These are phyloP conservation scores for Dioscorea zingiberensis DNA, from an alignment of 106 monocot species.

Conservation along the genomic window DNA sequence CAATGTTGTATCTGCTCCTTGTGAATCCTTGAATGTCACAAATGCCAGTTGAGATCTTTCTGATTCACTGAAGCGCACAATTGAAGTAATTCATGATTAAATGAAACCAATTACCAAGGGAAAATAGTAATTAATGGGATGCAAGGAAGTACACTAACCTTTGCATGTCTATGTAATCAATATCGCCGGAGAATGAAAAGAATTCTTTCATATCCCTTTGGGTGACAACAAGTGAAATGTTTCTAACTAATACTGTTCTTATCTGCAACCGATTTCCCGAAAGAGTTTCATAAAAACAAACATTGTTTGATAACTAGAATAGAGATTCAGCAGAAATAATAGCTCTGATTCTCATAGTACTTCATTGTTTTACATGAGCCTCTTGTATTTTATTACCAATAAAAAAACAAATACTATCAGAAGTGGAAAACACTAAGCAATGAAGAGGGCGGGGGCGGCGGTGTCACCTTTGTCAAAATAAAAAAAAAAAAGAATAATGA, in stretches of 20 bases:
- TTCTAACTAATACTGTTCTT: slow-evolving; percentile 7
- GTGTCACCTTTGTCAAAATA: too few species aligned
- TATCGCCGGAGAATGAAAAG: slow-evolving; percentile 13
- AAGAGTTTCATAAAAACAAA: too few species aligned
- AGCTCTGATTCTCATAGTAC: too few species aligned
- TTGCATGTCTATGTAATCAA: slow-evolving; percentile 8
- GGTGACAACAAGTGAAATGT: slow-evolving; percentile 7
- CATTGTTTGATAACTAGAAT: too few species aligned
- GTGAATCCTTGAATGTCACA: slow-evolving; percentile 82
- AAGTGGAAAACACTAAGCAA: too few species aligned
- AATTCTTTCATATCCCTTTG: slow-evolving; percentile 6
- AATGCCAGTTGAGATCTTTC: slow-evolving; percentile 76
- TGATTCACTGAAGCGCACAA: slow-evolving; percentile 64
- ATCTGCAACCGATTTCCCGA: slow-evolving; percentile 4
- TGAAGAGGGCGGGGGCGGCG: too few species aligned
- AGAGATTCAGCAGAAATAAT: too few species aligned
- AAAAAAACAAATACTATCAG: too few species aligned
- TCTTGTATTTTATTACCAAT: too few species aligned
- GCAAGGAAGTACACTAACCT: neutral
- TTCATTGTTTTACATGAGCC: too few species aligned
- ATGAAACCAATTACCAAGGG: neutral
- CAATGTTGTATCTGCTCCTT: slow-evolving; percentile 86
- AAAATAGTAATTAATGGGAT: neutral
- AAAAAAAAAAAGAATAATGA: too few species aligned
- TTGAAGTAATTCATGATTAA: neutral